These are phyloP conservation scores for Pleurotus salmoneostramineus DNA, from an alignment of 768 basidiomycete genomes.

Conservation along the genomic window DNA sequence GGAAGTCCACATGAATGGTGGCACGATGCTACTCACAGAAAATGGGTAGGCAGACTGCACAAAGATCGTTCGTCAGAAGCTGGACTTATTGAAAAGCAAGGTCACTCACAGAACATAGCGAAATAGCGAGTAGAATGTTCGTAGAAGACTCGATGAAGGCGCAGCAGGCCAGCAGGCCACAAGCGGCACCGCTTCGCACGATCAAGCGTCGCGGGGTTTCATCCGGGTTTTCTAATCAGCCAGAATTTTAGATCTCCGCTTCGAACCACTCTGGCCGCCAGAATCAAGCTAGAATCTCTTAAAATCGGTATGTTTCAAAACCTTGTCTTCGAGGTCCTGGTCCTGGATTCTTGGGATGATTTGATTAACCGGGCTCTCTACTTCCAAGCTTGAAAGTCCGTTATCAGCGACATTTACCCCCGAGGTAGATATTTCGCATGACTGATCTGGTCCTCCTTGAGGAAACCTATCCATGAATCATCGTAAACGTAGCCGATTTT, in stretches of 20 bases:
- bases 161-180: no score
- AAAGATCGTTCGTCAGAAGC: background rate
- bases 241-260: background rate
- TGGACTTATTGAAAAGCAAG: background rate
- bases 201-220: slow-evolving; percentile 2
- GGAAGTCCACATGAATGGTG: background rate
- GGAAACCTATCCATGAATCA: no score
- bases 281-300: no score
- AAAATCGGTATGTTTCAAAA: no score
- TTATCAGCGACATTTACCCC: no score
- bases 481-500: no score
- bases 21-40: slow-evolving; percentile 30
- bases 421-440: no score
- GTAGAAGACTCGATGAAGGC: background rate
- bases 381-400: no score
- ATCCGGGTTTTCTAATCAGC: background rate
- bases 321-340: no score
- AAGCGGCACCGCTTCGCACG: background rate
- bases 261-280: background rate
- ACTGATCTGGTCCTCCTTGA: no score
- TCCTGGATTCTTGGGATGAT: no score
- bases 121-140: background rate
- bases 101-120: slow-evolving; percentile 22
- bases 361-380: no score
- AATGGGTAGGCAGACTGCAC: slow-evolving; percentile 50